These are phyloP conservation scores for Nymphaea thermarum DNA, from an alignment of 164 flowering plant genomes.

Conservation along the genomic window DNA sequence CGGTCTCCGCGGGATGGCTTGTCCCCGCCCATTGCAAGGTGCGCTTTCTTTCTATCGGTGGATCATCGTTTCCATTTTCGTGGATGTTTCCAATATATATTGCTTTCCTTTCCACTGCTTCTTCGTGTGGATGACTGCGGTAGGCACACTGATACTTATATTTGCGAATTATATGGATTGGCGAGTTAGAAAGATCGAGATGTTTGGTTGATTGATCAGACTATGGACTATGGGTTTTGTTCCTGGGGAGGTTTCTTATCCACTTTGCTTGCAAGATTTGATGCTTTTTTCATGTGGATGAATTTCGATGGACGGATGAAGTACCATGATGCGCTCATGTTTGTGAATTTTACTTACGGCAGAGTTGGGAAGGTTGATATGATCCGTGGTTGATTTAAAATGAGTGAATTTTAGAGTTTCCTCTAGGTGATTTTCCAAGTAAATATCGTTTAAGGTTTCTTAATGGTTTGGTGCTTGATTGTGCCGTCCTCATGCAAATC, in stretches of 20 bases:
- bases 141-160: too few species aligned
- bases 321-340: too few species aligned
- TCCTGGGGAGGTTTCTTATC: not conserved
- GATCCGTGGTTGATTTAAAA: too few species aligned
- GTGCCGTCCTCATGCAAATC: too few species aligned
- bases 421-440: too few species aligned
- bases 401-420: too few species aligned
- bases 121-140: not conserved
- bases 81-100: not conserved
- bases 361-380: too few species aligned
- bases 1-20: slow-evolving; percentile 1
- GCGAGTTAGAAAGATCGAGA: not conserved
- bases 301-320: not conserved
- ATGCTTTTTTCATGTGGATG: not conserved
- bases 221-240: not conserved
- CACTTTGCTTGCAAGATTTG: not conserved
- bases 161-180: too few species aligned
- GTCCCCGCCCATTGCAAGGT: slow-evolving; percentile 9
- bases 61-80: not conserved
- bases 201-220: not conserved
- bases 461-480: too few species aligned
- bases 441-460: too few species aligned
- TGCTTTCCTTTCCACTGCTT: not conserved
- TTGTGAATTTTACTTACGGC: too few species aligned
- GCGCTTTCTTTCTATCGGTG: slow-evolving; percentile 9